phyloP scores from a whole-genome alignment of 192 early-diverging fungal species.

The Kickxella alabastrina region DNA sequence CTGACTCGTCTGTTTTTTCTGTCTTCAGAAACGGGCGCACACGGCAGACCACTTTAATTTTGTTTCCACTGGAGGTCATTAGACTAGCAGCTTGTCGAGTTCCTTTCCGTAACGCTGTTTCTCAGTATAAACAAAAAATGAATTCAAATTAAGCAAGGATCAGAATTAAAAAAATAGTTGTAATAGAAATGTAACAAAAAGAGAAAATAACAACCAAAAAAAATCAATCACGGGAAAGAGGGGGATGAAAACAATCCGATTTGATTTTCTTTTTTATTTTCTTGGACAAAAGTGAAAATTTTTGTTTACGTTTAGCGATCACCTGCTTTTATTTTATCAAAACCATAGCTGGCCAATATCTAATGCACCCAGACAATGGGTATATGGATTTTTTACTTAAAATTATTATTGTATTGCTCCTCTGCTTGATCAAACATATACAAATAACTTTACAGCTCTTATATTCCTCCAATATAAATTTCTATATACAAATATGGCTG shows the following conservation, averaged over 20 bases:
- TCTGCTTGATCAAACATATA: no score
- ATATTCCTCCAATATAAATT: not conserved
- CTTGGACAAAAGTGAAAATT: no score
- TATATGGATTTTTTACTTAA: no score
- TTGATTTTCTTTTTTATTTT: no score
- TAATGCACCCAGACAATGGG: no score
- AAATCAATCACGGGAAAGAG: not conserved
- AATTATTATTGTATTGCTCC: not conserved
- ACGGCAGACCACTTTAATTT: constrained; percentile 59
- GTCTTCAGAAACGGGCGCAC: constrained; percentile 58
- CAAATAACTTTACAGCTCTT: not conserved
- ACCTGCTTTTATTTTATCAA: not conserved
- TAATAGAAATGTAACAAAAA: not conserved
- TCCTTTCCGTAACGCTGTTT: no score
- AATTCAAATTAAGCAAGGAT: no score
- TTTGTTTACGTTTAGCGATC: not conserved
- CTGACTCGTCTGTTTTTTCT: constrained; percentile 52
- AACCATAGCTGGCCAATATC: not conserved
- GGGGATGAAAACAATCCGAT: no score
- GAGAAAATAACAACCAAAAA: not conserved
- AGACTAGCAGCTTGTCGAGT: no score
- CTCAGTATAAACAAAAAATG: not conserved
- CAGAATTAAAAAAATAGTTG: not conserved
- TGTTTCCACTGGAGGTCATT: constrained; percentile 33
- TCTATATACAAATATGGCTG: not conserved